A percentile compares a stretch with the other conserved stretches of the same genome.
These are phyloP conservation scores for Amorphotheca resinae DNA, from an alignment of 495 filamentous ascomycete species.

Conservation along the genomic window DNA sequence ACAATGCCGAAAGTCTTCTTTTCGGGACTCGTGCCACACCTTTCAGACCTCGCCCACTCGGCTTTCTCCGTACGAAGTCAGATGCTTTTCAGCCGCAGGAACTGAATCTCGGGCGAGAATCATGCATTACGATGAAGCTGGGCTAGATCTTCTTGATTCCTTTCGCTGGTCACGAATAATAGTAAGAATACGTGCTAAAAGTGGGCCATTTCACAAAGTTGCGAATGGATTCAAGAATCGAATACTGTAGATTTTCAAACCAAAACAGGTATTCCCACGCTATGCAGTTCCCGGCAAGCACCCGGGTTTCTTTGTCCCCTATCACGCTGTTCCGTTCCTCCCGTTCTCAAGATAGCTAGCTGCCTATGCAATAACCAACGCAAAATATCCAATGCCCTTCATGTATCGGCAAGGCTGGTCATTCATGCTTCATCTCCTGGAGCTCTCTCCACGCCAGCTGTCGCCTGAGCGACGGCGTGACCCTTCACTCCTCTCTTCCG, in stretches of 20 bases:
- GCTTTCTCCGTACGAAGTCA: too few relatives aligned
- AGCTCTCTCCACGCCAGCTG: constrained; percentile 4
- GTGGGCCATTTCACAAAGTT: background rate
- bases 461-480: constrained; percentile 11
- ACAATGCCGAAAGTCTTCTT: too few relatives aligned
- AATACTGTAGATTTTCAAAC: background rate
- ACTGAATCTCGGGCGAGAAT: too few relatives aligned
- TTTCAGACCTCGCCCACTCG: too few relatives aligned
- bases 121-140: too few relatives aligned
- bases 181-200: background rate
- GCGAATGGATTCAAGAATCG: background rate
- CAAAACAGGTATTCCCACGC: background rate
- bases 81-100: too few relatives aligned
- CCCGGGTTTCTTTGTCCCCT: constrained; percentile 1
- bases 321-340: constrained; percentile 2
- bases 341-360: too few relatives aligned
- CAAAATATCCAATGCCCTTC: too few relatives aligned
- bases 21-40: too few relatives aligned
- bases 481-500: constrained; percentile 12
- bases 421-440: constrained; percentile 1
- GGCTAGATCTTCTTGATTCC: too few relatives aligned
- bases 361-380: too few relatives aligned
- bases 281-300: background rate
- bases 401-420: background rate
- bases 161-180: too few relatives aligned